Evolutionary conservation across 805 yeast species (phyloP), one percentile per base, ranked within the genome.

Genomic region (Lachancea fermentati): DNA sequence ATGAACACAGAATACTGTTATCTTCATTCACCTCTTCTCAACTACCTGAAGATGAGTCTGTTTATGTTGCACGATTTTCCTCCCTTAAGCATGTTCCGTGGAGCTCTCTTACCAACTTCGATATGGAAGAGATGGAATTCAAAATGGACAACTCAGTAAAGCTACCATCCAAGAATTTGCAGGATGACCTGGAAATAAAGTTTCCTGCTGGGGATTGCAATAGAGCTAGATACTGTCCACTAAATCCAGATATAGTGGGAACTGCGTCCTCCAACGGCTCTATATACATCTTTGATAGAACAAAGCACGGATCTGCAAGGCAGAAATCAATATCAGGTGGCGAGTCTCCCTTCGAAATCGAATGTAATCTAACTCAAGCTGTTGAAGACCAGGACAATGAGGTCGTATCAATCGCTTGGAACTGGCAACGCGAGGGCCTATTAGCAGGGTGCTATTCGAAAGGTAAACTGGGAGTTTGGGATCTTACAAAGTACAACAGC

Each of bases 181-280:
- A 36, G 4, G 52, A 46, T 15, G 57, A 59, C 16, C 39, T 61
- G 4, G 41, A 47, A 13, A 59, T 62, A n/a, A 42, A 40, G 17
- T 60, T 58, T 32, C 66, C 67, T 9, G 45, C 79, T 49, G 58
- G 65, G 1, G 88, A 85, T 2, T 80, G 88, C 41, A 85, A 86
- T 55, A 73, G 76, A 45, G 79, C 84, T 0, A 69, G 81, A 28
- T 76, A 75, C 52, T 76, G 85, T 79, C 95, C 96, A 0, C 91
- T 83, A 49, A 89, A 89, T 52, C 93, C 93, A 1, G 93, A 88
- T 53, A 54, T 89, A 4, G 69, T 89, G 4, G 86, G 89, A 2
- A 74, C 87, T 14, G 76, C 79, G 7, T 77, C 84, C 32, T 76
- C 81, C 31, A 58, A 65, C 24, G 96, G 96, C 1, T 66, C 72